Evolutionary conservation across 148 eudicot genomes (phyloP).

Genomic region (Chenopodium berlandieri): DNA sequence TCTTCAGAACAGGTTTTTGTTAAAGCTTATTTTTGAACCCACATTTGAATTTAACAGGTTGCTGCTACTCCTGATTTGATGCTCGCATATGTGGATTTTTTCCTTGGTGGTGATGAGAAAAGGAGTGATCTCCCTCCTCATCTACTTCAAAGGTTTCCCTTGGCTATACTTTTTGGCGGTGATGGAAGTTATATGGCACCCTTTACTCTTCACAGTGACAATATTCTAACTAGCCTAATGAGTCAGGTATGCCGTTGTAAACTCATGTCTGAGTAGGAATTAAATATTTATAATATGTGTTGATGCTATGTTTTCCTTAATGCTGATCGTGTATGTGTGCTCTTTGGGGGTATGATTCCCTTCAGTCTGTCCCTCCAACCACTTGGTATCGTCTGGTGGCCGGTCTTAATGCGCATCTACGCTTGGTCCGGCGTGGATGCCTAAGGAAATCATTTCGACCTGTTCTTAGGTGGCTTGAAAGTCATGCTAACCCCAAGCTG

Average conservation of each 20-base stretch:
- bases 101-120: slow-evolving; percentile 98
- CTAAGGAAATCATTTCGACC: slow-evolving; percentile 69
- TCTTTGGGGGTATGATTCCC: slow-evolving; percentile 8
- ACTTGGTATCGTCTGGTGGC: slow-evolving; percentile 97
- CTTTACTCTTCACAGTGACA: slow-evolving; percentile 83
- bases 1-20: not conserved
- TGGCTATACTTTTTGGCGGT: slow-evolving; percentile 86
- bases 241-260: slow-evolving; percentile 68
- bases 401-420: slow-evolving; percentile 93
- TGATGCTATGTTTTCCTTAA: not conserved
- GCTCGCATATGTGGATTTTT: slow-evolving; percentile 90
- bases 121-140: slow-evolving; percentile 94
- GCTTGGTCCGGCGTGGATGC: slow-evolving; percentile 79
- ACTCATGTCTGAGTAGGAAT: not conserved
- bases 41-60: slow-evolving; percentile 43
- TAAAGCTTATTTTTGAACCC: slow-evolving; percentile 4
- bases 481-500: slow-evolving; percentile 86
- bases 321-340: not conserved
- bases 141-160: slow-evolving; percentile 80
- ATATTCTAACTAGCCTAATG: slow-evolving; percentile 84
- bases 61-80: slow-evolving; percentile 96
- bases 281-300: not conserved
- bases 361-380: slow-evolving; percentile 86
- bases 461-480: slow-evolving; percentile 75
- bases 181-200: slow-evolving; percentile 99